A percentile compares a stretch with the other conserved stretches of the same genome.
Evolutionary conservation across 2,329 filamentous ascomycete genomes (phyloP).

Genomic region (Trichoderma afroharzianum): DNA sequence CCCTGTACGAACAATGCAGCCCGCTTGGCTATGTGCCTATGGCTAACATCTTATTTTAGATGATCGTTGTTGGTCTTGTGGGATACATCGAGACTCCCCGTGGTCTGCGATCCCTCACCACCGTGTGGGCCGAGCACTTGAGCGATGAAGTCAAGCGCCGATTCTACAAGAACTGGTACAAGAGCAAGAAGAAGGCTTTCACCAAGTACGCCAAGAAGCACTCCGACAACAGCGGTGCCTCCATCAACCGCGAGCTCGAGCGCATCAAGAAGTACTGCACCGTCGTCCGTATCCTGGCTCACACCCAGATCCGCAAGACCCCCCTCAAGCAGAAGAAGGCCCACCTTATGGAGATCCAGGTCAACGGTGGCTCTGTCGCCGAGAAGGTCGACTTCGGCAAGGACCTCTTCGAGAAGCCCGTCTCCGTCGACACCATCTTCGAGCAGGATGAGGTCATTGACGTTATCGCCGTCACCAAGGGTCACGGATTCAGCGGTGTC

Average conservation of each 20-base stretch:
- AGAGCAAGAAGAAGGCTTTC: conserved; percentile 99
- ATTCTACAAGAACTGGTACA: conserved; percentile 99
- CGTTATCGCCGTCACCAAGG: conserved; percentile 98
- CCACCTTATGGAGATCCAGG: conserved; percentile 99
- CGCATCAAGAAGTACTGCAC: conserved; percentile 99
- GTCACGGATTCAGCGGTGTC: conserved; percentile 97
- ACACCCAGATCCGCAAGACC: conserved; percentile 99
- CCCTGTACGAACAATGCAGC: conserved; percentile 87
- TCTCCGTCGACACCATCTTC: conserved; percentile 89
- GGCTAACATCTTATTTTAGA: conserved; percentile 73
- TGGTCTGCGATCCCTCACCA: conserved; percentile 97
- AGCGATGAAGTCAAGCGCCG: conserved; percentile 98
- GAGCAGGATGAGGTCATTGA: conserved; percentile 99
- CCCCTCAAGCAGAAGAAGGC: conserved; percentile 99
- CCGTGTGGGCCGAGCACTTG: conserved; percentile 99
- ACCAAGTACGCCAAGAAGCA: conserved; percentile 99
- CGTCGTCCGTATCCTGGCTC: conserved; percentile 96
- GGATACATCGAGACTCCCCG: conserved; percentile 99
- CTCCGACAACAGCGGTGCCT: conserved; percentile 85
- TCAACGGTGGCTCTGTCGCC: conserved; percentile 94
- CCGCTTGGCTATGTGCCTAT: conserved; percentile 72
- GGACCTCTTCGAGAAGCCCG: conserved; percentile 98
- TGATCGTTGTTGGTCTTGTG: conserved; percentile 99
- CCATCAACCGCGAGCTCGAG: conserved; percentile 95
- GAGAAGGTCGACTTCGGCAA: conserved; percentile 97